Conservation (phyloP, 164 flowering plant species). For the Saururus chinensis region DNA sequence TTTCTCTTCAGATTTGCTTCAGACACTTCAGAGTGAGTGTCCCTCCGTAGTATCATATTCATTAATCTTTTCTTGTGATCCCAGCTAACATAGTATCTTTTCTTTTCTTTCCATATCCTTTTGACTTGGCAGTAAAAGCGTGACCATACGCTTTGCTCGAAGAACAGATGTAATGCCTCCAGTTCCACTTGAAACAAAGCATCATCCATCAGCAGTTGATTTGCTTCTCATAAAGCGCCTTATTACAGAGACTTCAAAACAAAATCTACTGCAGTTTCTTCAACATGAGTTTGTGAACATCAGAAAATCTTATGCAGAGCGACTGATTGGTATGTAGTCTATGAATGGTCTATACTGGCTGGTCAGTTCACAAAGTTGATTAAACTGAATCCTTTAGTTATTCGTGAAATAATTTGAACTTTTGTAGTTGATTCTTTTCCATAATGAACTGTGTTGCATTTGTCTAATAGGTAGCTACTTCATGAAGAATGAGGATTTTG, state of each 20-base stretch:
- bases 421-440: no score
- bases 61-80: neutral
- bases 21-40: slow-evolving; percentile 66
- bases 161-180: slow-evolving; percentile 98
- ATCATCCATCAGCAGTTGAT: slow-evolving; percentile 97
- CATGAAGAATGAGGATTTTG: no score
- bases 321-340: slow-evolving; percentile 63
- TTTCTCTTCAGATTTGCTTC: slow-evolving; percentile 77
- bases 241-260: slow-evolving; percentile 80
- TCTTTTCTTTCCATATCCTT: neutral
- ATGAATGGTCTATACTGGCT: no score
- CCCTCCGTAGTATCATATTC: neutral
- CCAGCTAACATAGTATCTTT: neutral
- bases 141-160: slow-evolving; percentile 74
- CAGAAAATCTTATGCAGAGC: slow-evolving; percentile 69
- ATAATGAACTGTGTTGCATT: neutral
- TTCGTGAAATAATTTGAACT: neutral
- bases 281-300: slow-evolving; percentile 97
- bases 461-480: no score
- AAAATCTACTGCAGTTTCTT: slow-evolving; percentile 82
- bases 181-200: slow-evolving; percentile 87
- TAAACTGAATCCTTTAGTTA: no score
- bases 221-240: slow-evolving; percentile 85
- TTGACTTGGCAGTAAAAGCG: slow-evolving; percentile 56
- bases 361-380: neutral